phyloP scores from a whole-genome alignment of 83 land plant species.

The Picea abies region DNA sequence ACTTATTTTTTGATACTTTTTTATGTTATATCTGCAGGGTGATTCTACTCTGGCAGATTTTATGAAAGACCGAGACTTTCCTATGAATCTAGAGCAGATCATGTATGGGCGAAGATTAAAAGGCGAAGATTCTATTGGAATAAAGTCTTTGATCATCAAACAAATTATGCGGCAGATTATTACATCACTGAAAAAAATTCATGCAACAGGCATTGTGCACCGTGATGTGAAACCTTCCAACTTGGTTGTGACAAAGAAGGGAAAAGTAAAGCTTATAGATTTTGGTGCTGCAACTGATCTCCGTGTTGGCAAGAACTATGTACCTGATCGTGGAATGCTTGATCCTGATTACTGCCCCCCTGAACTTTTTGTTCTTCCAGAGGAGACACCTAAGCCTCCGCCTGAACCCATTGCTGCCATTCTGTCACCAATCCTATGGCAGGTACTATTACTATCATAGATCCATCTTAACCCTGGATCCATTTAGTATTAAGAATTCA shows the following conservation, averaged over 20 bases:
- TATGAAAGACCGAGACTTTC: slow-evolving; percentile 88
- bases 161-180: slow-evolving; percentile 91
- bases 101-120: slow-evolving; percentile 84
- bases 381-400: slow-evolving; percentile 96
- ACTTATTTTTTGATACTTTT: neutral
- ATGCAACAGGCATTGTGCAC: slow-evolving; percentile 95
- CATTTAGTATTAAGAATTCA: too few relatives aligned
- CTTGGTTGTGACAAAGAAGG: slow-evolving; percentile 88
- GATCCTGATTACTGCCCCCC: slow-evolving; percentile 99
- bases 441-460: slow-evolving; percentile 41
- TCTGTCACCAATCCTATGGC: slow-evolving; percentile 98
- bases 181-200: slow-evolving; percentile 86
- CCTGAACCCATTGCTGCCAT: slow-evolving; percentile 95
- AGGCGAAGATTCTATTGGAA: slow-evolving; percentile 55
- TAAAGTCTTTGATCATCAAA: slow-evolving; percentile 83
- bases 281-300: slow-evolving; percentile 99
- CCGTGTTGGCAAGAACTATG: slow-evolving; percentile 94
- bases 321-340: slow-evolving; percentile 85
- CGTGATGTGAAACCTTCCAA: slow-evolving; percentile 98
- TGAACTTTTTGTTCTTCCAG: slow-evolving; percentile 93
- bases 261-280: slow-evolving; percentile 92
- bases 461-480: too few relatives aligned
- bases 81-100: slow-evolving; percentile 73
- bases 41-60: slow-evolving; percentile 84
- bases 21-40: slow-evolving; percentile 51